phyloP scores from a whole-genome alignment of 495 filamentous ascomycete genomes.

The Penicillium waksmanii region DNA sequence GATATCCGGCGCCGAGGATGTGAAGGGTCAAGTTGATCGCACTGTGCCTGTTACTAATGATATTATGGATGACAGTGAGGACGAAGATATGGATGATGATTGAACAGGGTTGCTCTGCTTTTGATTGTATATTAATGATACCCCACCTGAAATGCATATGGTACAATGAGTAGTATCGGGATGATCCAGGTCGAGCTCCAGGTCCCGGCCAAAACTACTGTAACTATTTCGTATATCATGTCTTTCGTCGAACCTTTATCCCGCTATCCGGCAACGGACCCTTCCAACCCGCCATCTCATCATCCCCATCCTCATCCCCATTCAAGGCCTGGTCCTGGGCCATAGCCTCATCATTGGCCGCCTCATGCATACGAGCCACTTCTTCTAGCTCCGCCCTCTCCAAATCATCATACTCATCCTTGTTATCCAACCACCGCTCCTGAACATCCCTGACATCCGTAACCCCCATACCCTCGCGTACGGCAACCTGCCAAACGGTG shows the following conservation, averaged over 20 bases:
- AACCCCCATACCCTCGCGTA: constrained; percentile 78
- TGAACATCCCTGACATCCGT: constrained; percentile 88
- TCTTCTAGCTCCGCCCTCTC: constrained; percentile 75
- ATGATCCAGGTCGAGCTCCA: not conserved
- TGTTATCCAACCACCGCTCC: constrained; percentile 90
- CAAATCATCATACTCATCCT: constrained; percentile 82
- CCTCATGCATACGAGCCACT: constrained; percentile 49
- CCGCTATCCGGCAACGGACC: constrained; percentile 46
- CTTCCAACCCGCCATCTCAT: constrained; percentile 40
- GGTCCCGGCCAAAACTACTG: not conserved
- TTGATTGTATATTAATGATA: constrained; percentile 23
- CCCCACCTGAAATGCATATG: constrained; percentile 27
- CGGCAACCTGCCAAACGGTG: constrained; percentile 89
- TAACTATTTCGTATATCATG: constrained; percentile 20
- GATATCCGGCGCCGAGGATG: constrained; percentile 27
- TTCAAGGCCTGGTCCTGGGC: constrained; percentile 16
- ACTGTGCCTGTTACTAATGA: constrained; percentile 23
- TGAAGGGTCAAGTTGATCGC: constrained; percentile 15
- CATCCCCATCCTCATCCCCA: constrained; percentile 37
- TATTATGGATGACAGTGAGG: constrained; percentile 50
- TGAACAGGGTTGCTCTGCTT: constrained; percentile 11
- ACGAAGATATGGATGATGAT: constrained; percentile 51
- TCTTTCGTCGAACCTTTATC: constrained; percentile 50
- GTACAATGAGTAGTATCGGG: constrained; percentile 23
- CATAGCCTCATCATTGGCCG: constrained; percentile 24